Evolutionary conservation across 208 protist species (phyloP).

Genomic region (Entamoeba moshkovskii): DNA sequence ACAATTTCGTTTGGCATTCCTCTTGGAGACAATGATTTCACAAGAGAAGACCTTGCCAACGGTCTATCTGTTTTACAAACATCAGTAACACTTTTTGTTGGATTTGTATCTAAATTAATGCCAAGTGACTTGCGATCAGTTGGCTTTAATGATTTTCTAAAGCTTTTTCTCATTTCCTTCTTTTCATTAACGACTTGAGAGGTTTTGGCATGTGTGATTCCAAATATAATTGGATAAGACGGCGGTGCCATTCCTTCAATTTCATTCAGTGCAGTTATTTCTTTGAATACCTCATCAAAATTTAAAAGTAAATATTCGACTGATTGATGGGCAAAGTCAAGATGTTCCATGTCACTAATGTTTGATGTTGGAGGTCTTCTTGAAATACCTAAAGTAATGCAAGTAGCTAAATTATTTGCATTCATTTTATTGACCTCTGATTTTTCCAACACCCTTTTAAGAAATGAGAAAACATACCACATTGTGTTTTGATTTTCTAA

Average conservation of each 20-base stretch:
- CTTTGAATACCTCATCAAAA: neutral
- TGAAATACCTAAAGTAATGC: neutral
- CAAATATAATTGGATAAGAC: neutral
- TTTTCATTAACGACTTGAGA: neutral
- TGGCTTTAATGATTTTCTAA: neutral
- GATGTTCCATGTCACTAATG: neutral
- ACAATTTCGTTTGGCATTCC: too few relatives aligned
- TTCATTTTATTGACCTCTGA: neutral
- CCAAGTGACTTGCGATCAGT: too few relatives aligned
- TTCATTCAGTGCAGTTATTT: neutral
- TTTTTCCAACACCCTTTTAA: neutral
- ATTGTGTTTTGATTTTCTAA: neutral
- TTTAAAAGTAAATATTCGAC: neutral
- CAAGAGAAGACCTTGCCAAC: too few relatives aligned
- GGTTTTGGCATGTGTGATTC: neutral
- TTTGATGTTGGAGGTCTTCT: neutral
- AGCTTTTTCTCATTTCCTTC: neutral
- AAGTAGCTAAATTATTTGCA: neutral
- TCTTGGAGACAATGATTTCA: too few relatives aligned
- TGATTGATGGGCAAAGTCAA: neutral
- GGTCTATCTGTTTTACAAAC: too few relatives aligned
- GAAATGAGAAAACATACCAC: neutral
- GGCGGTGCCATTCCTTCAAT: neutral
- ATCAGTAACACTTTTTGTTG: too few relatives aligned
- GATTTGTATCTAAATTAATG: too few relatives aligned